These are phyloP conservation scores for Thinopyrum elongatum DNA, from an alignment of 176 grass and related monocot species.

Conservation along the genomic window DNA sequence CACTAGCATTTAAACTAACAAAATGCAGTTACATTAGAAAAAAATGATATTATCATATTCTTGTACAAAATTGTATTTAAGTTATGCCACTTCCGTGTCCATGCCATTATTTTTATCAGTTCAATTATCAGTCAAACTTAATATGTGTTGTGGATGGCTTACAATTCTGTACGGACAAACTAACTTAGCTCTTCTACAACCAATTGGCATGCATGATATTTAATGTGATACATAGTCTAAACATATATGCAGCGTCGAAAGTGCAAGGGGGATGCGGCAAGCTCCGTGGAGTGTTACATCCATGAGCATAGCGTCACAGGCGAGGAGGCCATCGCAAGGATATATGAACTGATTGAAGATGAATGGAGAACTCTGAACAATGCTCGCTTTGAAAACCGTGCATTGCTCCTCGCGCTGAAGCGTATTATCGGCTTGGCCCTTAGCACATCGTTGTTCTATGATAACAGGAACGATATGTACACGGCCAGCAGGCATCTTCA, in stretches of 20 bases:
- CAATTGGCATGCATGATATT: not conserved
- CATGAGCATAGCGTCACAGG: not conserved
- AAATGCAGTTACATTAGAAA: too few species aligned
- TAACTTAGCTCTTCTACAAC: too few species aligned
- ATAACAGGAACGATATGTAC: not conserved
- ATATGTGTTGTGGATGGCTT: too few species aligned
- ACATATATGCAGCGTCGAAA: not conserved
- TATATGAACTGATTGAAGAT: not conserved
- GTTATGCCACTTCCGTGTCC: too few species aligned
- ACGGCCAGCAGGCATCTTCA: not conserved
- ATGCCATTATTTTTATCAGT: too few species aligned
- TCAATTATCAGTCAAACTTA: too few species aligned
- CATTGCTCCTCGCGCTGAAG: not conserved
- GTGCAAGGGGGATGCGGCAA: not conserved
- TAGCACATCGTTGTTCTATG: not conserved
- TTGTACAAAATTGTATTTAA: too few species aligned
- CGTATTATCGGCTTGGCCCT: not conserved
- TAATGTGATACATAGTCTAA: not conserved
- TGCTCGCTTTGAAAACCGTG: not conserved
- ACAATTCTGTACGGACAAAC: too few species aligned
- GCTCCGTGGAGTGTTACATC: not conserved
- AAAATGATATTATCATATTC: too few species aligned
- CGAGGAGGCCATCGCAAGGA: not conserved
- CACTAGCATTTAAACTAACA: too few species aligned
- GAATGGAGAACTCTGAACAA: not conserved